Evolutionary conservation across 2,329 filamentous ascomycete genomes (phyloP).

Genomic region (Colletotrichum truncatum): DNA sequence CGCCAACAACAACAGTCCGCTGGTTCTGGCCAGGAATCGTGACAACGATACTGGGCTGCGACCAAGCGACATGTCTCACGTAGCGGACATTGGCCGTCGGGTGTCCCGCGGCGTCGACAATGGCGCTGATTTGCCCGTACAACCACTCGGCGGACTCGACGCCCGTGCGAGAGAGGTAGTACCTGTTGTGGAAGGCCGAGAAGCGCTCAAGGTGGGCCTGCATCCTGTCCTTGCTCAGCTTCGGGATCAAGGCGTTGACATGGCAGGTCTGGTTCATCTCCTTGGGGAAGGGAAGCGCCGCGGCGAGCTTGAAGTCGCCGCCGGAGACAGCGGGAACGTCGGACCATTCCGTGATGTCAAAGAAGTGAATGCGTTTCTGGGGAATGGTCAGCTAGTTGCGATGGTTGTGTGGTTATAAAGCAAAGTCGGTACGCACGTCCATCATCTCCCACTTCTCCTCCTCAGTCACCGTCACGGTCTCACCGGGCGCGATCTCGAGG

Average conservation of each 20-base stretch:
- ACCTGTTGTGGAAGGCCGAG: constrained; percentile 73
- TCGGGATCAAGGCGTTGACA: constrained; percentile 28
- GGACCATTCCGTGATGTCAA: constrained; percentile 36
- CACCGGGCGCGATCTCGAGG: constrained; percentile 33
- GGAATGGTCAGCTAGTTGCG: neutral
- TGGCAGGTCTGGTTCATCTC: constrained; percentile 31
- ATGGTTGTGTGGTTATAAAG: rapidly evolving
- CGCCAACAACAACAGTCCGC: constrained; percentile 80
- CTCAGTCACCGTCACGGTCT: constrained; percentile 35
- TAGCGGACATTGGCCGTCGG: constrained; percentile 67
- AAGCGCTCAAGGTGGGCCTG: constrained; percentile 56
- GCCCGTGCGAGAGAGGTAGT: constrained; percentile 72
- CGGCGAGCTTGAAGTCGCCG: constrained; percentile 6
- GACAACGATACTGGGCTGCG: constrained; percentile 82
- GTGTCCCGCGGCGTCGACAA: constrained; percentile 69
- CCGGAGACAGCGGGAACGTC: constrained; percentile 23
- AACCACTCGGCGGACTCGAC: constrained; percentile 81
- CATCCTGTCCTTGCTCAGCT: constrained; percentile 24
- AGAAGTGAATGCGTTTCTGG: constrained; percentile 35
- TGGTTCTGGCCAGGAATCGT: constrained; percentile 75
- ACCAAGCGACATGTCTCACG: constrained; percentile 74
- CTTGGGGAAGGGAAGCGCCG: constrained; percentile 32
- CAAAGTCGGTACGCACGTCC: constrained; percentile 27
- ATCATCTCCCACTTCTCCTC: constrained; percentile 37
- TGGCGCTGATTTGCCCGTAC: constrained; percentile 69